phyloP scores from a whole-genome alignment of 495 filamentous ascomycete species.

The Cryomyces antarcticus region DNA sequence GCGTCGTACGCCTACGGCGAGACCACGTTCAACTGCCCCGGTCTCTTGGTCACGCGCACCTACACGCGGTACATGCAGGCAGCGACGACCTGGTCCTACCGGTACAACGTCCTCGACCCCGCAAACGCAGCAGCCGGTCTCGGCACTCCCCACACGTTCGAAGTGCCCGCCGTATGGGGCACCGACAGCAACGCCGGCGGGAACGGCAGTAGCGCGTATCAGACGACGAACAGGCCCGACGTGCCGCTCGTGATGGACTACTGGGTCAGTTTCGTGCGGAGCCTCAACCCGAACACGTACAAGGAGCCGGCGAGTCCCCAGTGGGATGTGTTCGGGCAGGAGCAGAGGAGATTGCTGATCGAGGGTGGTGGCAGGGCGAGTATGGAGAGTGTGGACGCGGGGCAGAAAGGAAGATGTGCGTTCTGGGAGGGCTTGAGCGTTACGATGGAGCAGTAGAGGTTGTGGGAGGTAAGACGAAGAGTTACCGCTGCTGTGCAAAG shows the following conservation, averaged over 20 bases:
- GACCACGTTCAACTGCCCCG: conserved; percentile 6
- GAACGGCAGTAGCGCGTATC: conserved; percentile 1
- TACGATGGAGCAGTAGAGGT: conserved; percentile 2
- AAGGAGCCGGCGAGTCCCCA: not conserved
- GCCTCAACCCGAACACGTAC: conserved; percentile 3
- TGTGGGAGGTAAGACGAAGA: no score
- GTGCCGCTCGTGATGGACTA: conserved; percentile 6
- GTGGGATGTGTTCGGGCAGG: conserved; percentile 1
- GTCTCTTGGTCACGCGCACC: conserved; percentile 1
- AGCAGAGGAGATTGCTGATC: conserved; percentile 2
- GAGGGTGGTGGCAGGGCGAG: not conserved
- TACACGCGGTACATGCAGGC: not conserved
- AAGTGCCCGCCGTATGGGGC: conserved; percentile 5
- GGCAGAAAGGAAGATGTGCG: conserved; percentile 3
- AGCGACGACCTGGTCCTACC: conserved; percentile 1
- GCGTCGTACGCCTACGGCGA: conserved; percentile 4
- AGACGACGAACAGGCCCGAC: conserved; percentile 2
- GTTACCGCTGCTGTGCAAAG: no score
- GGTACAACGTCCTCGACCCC: conserved; percentile 4
- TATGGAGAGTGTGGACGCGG: conserved; percentile 4
- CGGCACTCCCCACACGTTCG: conserved; percentile 4
- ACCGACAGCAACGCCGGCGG: not conserved
- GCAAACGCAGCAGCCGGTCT: conserved; percentile 6
- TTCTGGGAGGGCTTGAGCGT: conserved; percentile 5
- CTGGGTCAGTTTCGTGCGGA: conserved; percentile 7